These are phyloP conservation scores for Cytospora piceae DNA, from an alignment of 2,329 filamentous ascomycete species.

Conservation along the genomic window DNA sequence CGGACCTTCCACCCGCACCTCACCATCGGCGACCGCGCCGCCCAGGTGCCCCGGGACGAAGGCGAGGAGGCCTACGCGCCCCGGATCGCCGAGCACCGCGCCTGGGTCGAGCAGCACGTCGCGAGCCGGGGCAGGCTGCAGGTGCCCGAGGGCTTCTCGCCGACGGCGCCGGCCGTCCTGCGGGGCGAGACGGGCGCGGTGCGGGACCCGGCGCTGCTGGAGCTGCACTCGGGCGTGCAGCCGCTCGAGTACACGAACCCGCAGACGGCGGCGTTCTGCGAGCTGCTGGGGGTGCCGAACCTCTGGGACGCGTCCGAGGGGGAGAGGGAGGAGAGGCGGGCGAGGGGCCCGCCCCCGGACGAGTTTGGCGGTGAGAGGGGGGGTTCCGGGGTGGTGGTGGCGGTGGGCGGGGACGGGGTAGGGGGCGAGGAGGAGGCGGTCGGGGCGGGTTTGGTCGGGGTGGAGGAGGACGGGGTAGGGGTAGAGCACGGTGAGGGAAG, in stretches of 20 bases:
- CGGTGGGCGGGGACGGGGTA: slow-evolving; percentile 40
- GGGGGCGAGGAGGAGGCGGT: slow-evolving; percentile 44
- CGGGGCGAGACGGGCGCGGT: slow-evolving; percentile 55
- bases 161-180: slow-evolving; percentile 75
- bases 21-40: slow-evolving; percentile 62
- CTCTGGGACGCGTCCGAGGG: slow-evolving; percentile 73
- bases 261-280: slow-evolving; percentile 83
- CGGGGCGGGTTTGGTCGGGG: slow-evolving; percentile 39
- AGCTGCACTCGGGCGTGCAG: slow-evolving; percentile 53
- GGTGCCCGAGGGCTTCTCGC: slow-evolving; percentile 77
- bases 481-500: slow-evolving; percentile 42
- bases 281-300: slow-evolving; percentile 76
- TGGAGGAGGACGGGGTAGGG: slow-evolving; percentile 42
- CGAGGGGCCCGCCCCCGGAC: slow-evolving; percentile 57
- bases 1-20: slow-evolving; percentile 75
- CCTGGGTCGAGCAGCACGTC: slow-evolving; percentile 83
- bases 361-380: slow-evolving; percentile 35
- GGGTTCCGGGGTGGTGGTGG: slow-evolving; percentile 36
- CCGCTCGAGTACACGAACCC: slow-evolving; percentile 84
- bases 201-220: slow-evolving; percentile 20
- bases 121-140: slow-evolving; percentile 55
- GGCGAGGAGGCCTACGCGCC: slow-evolving; percentile 71
- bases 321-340: slow-evolving; percentile 64
- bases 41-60: slow-evolving; percentile 59
- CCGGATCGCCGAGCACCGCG: slow-evolving; percentile 69